Conservation (phyloP, 2,329 filamentous ascomycete species). For the Fusarium zealandicum region DNA sequence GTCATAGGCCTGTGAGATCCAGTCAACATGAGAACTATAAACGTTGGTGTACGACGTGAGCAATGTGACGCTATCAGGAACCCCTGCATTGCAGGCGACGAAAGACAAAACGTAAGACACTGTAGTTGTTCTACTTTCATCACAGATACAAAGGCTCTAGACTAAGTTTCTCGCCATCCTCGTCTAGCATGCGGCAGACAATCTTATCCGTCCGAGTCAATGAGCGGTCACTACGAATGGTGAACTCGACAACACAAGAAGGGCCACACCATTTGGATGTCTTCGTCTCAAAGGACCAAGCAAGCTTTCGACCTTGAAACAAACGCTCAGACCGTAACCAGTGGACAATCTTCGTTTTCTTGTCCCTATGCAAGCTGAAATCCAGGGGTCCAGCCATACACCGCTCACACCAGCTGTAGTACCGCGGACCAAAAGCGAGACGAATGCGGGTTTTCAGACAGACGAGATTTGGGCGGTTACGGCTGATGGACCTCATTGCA, state of each 20-base stretch:
- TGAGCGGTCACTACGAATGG: not conserved
- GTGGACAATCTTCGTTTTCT: constrained; percentile 10
- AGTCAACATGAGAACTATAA: no score
- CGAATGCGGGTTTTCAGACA: not conserved
- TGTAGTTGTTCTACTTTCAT: no score
- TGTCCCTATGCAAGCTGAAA: constrained; percentile 14
- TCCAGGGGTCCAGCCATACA: not conserved
- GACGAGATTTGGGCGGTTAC: not conserved
- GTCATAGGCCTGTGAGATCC: no score
- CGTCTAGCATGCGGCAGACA: no score
- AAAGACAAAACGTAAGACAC: no score
- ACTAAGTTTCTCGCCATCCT: no score
- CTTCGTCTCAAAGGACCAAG: constrained; percentile 18
- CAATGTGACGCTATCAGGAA: no score
- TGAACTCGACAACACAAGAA: not conserved
- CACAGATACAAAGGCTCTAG: no score
- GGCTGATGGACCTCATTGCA: not conserved
- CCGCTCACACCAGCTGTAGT: constrained; percentile 4
- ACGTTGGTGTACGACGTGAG: no score
- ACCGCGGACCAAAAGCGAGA: not conserved
- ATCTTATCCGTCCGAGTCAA: no score
- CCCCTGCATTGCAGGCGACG: no score
- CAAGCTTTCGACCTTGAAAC: constrained; percentile 1
- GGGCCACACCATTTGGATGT: not conserved
- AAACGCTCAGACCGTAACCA: constrained; percentile 5